A percentile compares a stretch with the other conserved stretches of the same genome.
Evolutionary conservation across 352 stramenopile species (phyloP).

Genomic region (Elongisporangium prolatum): DNA sequence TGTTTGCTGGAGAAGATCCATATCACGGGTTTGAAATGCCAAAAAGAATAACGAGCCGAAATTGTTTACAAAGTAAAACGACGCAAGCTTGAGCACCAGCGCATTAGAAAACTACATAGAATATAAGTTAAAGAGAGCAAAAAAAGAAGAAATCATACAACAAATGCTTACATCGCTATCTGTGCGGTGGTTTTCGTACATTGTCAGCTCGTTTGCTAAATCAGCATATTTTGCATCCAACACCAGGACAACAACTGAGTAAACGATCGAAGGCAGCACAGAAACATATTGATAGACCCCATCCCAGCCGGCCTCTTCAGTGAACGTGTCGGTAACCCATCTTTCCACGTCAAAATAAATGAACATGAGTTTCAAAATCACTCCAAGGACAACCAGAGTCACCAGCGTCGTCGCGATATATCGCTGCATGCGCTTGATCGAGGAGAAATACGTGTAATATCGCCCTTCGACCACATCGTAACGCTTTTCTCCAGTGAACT

Average conservation of each 20-base stretch:
- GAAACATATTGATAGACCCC: constrained; percentile 67
- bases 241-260: constrained; percentile 71
- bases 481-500: constrained; percentile 66
- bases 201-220: constrained; percentile 90
- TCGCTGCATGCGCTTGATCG: constrained; percentile 67
- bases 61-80: constrained; percentile 98
- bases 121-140: constrained; percentile 9
- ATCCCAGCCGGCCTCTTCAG: constrained; percentile 53
- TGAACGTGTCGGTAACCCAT: constrained; percentile 58
- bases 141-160: constrained; percentile 4
- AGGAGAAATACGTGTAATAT: constrained; percentile 81
- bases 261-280: constrained; percentile 60
- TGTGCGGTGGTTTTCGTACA: constrained; percentile 92
- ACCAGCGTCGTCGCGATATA: constrained; percentile 71
- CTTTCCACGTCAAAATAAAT: constrained; percentile 78
- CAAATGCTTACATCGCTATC: constrained; percentile 60
- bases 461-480: constrained; percentile 79
- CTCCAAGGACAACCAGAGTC: constrained; percentile 59
- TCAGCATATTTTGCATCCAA: constrained; percentile 86
- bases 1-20: constrained; percentile 89
- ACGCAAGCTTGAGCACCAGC: constrained; percentile 97
- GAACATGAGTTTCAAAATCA: constrained; percentile 75
- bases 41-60: constrained; percentile 96
- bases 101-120: constrained; percentile 76
- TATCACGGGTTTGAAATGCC: constrained; percentile 87